Evolutionary conservation across 352 stramenopile genomes (phyloP).

Genomic region (Phytophthora crassamura): DNA sequence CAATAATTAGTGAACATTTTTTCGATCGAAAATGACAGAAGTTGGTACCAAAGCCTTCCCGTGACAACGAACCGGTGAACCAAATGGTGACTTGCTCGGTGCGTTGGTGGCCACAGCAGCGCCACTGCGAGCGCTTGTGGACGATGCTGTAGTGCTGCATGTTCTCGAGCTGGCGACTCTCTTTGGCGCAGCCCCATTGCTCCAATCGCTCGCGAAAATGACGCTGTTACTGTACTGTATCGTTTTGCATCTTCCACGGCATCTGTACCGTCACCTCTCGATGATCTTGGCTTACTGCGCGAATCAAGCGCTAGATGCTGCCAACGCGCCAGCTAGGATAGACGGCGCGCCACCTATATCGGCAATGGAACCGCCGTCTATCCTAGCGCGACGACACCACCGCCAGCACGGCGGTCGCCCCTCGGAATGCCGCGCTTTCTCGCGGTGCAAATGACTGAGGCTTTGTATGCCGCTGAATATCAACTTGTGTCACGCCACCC

Average conservation of each 20-base stretch:
- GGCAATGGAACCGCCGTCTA: too few species aligned
- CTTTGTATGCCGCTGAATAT: constrained; percentile 22
- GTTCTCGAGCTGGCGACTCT: too few species aligned
- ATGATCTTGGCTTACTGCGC: not conserved
- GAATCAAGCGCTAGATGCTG: too few species aligned
- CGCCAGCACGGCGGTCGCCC: not conserved
- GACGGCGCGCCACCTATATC: constrained; percentile 3
- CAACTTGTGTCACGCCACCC: constrained; percentile 24
- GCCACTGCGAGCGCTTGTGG: too few species aligned
- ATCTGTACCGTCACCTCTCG: not conserved
- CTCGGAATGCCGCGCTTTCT: constrained; percentile 2
- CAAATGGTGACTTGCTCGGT: too few species aligned
- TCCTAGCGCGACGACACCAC: not conserved
- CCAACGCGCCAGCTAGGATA: not conserved
- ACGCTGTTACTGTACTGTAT: constrained; percentile 13
- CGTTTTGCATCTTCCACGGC: constrained; percentile 13
- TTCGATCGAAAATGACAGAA: not conserved
- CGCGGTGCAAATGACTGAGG: not conserved
- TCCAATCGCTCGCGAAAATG: constrained; percentile 2
- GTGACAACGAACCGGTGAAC: constrained; percentile 5
- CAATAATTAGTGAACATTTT: constrained; percentile 8
- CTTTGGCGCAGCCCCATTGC: too few species aligned
- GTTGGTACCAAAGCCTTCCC: constrained; percentile 16
- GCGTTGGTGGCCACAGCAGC: too few species aligned
- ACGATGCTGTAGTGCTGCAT: too few species aligned